These are phyloP conservation scores for Ettlia oleoabundans DNA, from an alignment of 139 green algal genomes.

Conservation along the genomic window DNA sequence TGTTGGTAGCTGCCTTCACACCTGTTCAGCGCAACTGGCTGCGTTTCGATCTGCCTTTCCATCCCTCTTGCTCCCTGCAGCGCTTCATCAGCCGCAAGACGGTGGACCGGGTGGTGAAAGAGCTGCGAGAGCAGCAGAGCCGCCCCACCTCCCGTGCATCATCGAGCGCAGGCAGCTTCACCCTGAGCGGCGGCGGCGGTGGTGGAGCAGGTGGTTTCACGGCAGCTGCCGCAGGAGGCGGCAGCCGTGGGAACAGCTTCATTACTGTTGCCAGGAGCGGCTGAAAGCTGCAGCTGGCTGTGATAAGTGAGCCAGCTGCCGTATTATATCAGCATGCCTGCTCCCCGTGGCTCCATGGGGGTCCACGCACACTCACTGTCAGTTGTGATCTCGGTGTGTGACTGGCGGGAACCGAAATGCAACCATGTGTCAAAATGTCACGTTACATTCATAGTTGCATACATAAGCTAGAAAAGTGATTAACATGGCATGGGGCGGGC, in stretches of 20 bases:
- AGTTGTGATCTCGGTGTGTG: too few species aligned
- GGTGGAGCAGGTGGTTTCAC: not conserved
- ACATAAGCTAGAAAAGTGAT: too few species aligned
- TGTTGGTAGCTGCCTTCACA: too few species aligned
- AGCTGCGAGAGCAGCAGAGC: conserved; percentile 44
- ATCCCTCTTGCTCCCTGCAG: conserved; percentile 4
- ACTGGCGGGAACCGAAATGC: too few species aligned
- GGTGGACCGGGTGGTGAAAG: conserved; percentile 56
- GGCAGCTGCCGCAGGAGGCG: not conserved
- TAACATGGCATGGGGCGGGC: too few species aligned
- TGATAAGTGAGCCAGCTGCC: too few species aligned
- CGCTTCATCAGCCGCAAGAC: conserved; percentile 55
- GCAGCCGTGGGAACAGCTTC: not conserved
- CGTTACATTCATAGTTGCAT: too few species aligned
- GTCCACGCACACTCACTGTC: too few species aligned
- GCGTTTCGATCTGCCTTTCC: not conserved
- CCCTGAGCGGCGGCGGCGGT: not conserved
- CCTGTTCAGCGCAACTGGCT: not conserved
- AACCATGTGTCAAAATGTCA: too few species aligned
- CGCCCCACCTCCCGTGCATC: not conserved
- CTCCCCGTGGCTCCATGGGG: too few species aligned
- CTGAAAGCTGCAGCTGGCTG: too few species aligned
- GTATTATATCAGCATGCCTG: too few species aligned
- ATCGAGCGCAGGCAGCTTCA: conserved; percentile 2
- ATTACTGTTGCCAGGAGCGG: not conserved